Base-by-base conservation (phyloP, 1,139 yeast genomes). In the Pichia sp. region DNA sequence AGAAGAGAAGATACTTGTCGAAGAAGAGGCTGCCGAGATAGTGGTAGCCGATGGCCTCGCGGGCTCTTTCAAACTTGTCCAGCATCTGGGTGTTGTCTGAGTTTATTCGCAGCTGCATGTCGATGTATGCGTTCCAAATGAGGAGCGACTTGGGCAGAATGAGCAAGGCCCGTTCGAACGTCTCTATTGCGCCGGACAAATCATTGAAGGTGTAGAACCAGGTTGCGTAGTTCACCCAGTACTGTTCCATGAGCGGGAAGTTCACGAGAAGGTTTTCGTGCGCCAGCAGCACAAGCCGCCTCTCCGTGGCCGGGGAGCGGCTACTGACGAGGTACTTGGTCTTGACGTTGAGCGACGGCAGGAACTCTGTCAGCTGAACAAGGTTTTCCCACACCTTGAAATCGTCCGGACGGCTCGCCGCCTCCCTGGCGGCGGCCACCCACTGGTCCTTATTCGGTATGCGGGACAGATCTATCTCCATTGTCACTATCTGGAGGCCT, bases 161-260 rank as follows among this genome's bases (percentile, higher is more conserved):
- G 4, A 69, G 67, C 34, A 91, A 74, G 0, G 85, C 89, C 6
- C 75, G 67, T 52, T 76, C 71, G 66, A 79, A 93, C 0, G 88
- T 75, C 2, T 59, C 63, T 47, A 71, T 75, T 3, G 89, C 80
- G 0, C 72, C 74, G 0, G 84, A 75, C 59, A 79, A 69, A 58
- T 79, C 69, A 0, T 90, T 89, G 36, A 87, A 67, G 50, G 76
- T 75, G 65, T 81, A 86, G 67, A 84, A 89, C 71, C 81, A 73
- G 29, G 77, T 73, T 0, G 97, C 96, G 67, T 79, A 89, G 59
- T 83, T 80, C 48, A 85, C 76, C 93, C 97, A 89, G 67, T 87
- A 89, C 49, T 87, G 89, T 63, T 84, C 88, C 42, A 86, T 69
- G 41, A 77, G 72, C 0, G 98, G 98, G 67, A 77, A 91, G 54